phyloP scores from a whole-genome alignment of 805 yeast genomes.

The Kodamaea leandrae region DNA sequence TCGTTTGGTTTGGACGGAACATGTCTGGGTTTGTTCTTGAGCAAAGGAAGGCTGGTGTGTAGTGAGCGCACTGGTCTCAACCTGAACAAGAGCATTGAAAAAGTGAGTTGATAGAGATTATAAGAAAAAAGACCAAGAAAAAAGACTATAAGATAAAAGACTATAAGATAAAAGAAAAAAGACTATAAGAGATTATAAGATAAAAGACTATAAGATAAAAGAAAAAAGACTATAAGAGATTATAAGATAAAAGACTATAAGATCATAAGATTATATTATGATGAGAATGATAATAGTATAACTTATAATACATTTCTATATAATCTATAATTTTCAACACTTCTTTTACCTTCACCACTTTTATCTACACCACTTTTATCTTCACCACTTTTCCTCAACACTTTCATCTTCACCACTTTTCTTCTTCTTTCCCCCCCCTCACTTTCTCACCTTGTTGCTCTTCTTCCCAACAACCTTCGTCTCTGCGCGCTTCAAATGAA shows the following conservation, averaged over 20 bases:
- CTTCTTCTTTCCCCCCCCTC: neutral
- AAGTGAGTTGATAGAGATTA: neutral
- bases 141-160: neutral
- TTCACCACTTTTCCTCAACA: too few species aligned
- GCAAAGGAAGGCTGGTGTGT: conserved; percentile 1
- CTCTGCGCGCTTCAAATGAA: conserved; percentile 64
- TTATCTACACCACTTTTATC: too few species aligned
- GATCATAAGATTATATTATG: too few species aligned
- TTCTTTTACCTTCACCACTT: too few species aligned
- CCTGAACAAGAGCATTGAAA: neutral
- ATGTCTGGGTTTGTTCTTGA: conserved; percentile 6
- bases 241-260: too few species aligned
- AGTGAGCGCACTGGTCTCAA: neutral
- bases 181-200: neutral
- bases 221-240: neutral
- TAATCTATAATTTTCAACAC: too few species aligned
- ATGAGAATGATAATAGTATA: too few species aligned
- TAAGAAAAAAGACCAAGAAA: neutral
- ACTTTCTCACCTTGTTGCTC: too few species aligned
- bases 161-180: neutral
- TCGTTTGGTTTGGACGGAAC: conserved; percentile 3
- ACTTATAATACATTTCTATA: too few species aligned
- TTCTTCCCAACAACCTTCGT: conserved; percentile 44
- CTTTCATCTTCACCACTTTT: too few species aligned
- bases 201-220: neutral